Evolutionary conservation across 192 early-diverging fungal species (phyloP), one percentile per base, ranked within the genome.

Genomic region (Backusella tuberculispora): DNA sequence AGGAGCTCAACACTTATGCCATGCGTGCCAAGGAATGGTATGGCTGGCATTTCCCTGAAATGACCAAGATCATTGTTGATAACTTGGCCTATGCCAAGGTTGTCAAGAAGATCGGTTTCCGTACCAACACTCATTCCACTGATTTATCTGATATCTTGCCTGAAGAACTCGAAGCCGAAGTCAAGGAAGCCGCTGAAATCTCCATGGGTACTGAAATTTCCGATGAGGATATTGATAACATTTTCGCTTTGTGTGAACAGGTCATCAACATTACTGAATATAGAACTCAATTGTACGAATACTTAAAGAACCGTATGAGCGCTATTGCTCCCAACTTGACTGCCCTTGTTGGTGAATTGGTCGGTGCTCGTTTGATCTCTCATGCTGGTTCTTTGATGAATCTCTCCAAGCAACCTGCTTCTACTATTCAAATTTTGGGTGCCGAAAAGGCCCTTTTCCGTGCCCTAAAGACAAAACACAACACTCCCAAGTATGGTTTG

Each of bases 371-470:
- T 76, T 87, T 99, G 79, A 99, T 99, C 83, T 87, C 96, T 45
- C 98, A 99, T 80, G 97, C 97, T 56, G 98, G 98, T 74, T 93
- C 92, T 41, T 84, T 99, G 80, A 96, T 96, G 86, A 99, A 96
- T 81, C 86, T 99, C 77, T 92, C 95, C 82, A 99, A 99, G 88
- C 92, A 95, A 83, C 98, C 98, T 38, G 97, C 97, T 66, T 95
- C 93, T 56, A 99, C 98, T 69, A 93, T 99, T 73, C 98, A 99
- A 88, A 98, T 99, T 72, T 90, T 99, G 19, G 98, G 98, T 83
- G 98, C 98, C 43, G 98, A 99, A 86, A 99, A 99, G 92, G 98
- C 98, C n/a, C 91, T 99, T 37, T 99, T 99, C 93, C 91, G 97
- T 46, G 98, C 98, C 5, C 87, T 99, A 78, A 99, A 99, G 92